Conservation (phyloP, 371 early-diverging fungal genomes). For the Zychaea mexicana region DNA sequence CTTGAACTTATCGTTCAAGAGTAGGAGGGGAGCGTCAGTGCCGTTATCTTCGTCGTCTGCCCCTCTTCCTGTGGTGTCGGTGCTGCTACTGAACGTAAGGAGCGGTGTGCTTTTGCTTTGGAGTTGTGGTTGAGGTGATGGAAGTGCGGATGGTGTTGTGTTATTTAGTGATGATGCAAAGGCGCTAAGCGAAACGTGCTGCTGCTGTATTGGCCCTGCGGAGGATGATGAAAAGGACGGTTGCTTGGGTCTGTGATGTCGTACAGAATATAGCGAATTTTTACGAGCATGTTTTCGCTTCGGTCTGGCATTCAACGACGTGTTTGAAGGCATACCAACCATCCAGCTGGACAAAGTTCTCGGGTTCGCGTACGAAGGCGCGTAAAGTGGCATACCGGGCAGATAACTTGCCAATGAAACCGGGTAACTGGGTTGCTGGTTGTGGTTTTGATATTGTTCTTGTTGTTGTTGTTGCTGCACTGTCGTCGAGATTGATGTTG, state of each 20-base stretch:
- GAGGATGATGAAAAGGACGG: background rate
- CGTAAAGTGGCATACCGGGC: conserved; percentile 2
- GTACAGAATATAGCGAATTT: conserved; percentile 6
- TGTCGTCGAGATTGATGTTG: too few relatives aligned
- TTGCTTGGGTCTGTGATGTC: conserved; percentile 11
- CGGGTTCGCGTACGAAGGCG: conserved; percentile 7
- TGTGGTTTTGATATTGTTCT: background rate
- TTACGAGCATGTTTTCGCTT: conserved; percentile 7
- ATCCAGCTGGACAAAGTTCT: conserved; percentile 11
- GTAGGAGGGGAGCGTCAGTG: background rate
- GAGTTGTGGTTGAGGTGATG: background rate
- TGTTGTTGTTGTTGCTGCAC: background rate
- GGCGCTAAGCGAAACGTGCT: background rate
- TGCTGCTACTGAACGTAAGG: background rate
- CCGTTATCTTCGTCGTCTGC: background rate
- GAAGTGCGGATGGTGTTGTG: background rate
- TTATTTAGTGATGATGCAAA: background rate
- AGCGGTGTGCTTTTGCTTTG: background rate
- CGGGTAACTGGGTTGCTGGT: background rate
- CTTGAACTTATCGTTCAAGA: conserved; percentile 4
- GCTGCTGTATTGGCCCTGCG: background rate
- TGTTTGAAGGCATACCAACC: background rate
- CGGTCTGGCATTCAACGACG: conserved; percentile 1
- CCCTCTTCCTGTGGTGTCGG: too few relatives aligned
- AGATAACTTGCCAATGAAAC: conserved; percentile 6